Evolutionary conservation across 139 green algal genomes (phyloP), one percentile per base, ranked within the genome.

Genomic region (Klebsormidium nitens): DNA sequence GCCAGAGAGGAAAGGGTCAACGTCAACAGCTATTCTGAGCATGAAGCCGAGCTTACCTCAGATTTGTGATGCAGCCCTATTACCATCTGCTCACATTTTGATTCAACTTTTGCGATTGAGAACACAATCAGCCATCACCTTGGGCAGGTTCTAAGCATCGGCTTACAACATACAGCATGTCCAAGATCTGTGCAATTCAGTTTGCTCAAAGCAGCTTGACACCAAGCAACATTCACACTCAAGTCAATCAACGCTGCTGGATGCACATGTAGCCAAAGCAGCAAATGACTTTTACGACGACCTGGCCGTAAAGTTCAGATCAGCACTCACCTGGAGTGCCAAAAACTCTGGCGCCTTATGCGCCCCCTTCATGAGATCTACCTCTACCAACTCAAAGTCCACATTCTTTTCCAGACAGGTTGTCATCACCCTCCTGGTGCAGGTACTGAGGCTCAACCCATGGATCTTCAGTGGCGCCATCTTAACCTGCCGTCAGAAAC

Each of bases 271-370:
- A n/a, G n/a, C n/a, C n/a, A n/a, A n/a, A 17, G 44, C 44, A 14
- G 44, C 44, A 28, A 17, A 14, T 52, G 44, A 52, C 14, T 14
- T 28, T 17, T 52, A 52, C 44, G 17, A 17, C 14, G 44, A 14
- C 58, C 37, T 49, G 58, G 37, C 37, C 28, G 11, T 63, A 37
- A 37, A 37, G 11, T 11, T 36, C 31, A 63, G 34, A 63, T 63
- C 14, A 63, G 8, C 8, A 63, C 29, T 8, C 8, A 66, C 59
- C 59, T 70, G 62, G 32, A 69, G 69, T 28, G 36, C 49, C 48
- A 73, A 49, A 36, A 67, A 73, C 48, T 73, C 65, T 5, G 48
- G 48, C 52, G 37, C 11, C 65, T 37, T 68, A 3, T 73, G 65
- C 65, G 69, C 26, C 28, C 36, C 37, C 65, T 47, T 44, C 26